These are phyloP conservation scores for Monosporascus cannonballus DNA, from an alignment of 2,329 filamentous ascomycete genomes.

Conservation along the genomic window DNA sequence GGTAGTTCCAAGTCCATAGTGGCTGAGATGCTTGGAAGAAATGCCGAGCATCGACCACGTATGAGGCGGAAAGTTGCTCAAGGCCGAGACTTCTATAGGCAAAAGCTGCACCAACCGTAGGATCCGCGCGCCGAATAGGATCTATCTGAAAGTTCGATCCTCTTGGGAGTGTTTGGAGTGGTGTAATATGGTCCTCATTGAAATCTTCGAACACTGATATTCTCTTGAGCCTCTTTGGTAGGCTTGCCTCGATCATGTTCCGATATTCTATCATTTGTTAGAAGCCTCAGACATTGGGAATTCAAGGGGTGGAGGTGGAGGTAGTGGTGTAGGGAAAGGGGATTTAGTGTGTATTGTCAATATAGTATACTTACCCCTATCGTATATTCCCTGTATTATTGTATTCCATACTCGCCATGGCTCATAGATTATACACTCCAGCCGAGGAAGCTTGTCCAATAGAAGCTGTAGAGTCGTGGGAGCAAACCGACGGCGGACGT, in stretches of 20 bases:
- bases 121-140: neutral
- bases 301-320: constrained; percentile 4
- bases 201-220: constrained; percentile 24
- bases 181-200: neutral
- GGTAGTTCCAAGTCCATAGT: constrained; percentile 21
- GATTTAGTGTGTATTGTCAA: constrained; percentile 3
- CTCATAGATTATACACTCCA: constrained; percentile 27
- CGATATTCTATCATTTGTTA: neutral
- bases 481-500: constrained; percentile 24
- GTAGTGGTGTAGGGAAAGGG: no score
- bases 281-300: constrained; percentile 2
- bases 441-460: constrained; percentile 16
- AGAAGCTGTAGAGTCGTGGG: constrained; percentile 9
- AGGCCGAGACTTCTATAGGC: constrained; percentile 20
- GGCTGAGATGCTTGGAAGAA: constrained; percentile 19
- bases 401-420: constrained; percentile 20
- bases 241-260: constrained; percentile 3
- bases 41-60: constrained; percentile 21
- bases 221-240: constrained; percentile 19
- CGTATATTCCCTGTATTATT: neutral
- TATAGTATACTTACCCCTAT: constrained; percentile 16
- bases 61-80: constrained; percentile 23
- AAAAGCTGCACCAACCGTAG: constrained; percentile 12
- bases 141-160: neutral
- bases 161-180: neutral